Base-by-base conservation (phyloP, 306 rosid genomes). In the Pyrus pyrifolia region DNA sequence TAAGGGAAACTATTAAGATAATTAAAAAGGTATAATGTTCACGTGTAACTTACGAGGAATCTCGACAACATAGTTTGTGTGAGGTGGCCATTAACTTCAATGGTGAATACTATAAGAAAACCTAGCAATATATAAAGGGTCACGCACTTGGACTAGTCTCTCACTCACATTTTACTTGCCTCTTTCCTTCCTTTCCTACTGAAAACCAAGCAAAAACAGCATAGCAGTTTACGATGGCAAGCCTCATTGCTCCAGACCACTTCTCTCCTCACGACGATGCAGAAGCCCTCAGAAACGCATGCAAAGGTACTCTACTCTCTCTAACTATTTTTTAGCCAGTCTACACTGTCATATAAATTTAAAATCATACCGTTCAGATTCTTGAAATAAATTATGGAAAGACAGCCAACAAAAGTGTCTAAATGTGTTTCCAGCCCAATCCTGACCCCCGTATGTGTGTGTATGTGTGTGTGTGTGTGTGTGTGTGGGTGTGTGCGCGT, bases 271-370 rank as follows among this genome's bases (percentile, higher is more conserved):
- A 59, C 62, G 81, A 89, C 78, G 97, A 91, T 71, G 93, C 95
- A 60, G 89, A 91, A 70, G 87, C 88, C 79, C 94, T 91, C 11
- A 35, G 22, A 57, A 79, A 85, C 67, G 89, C 97, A 35, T 88
- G 86, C 83, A 76, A 85, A 89, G 92, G 94, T 91, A 10, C 67
- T 62, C 11, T 29, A 21, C 5, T 8, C 25, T 46, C 63, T 22
- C 30, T 58, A 22, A 22, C 30, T 22, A 10, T 58, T 11, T 25
- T 22, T 22, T 11, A 15, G 21, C 21, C 55, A 49, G 3, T 49
- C 55, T 49, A 49, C 55, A 15, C 6, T 17, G 21, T 49, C 8
- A 4, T 2, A 49, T 17, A 5, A 49, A 49, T 5, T 15, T 6
- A 15, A 49, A 49, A 49, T 5, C 55, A 49, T 49, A 49, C 21